These are phyloP conservation scores for Penicillium sp. DNA, from an alignment of 2,329 filamentous ascomycete species.

Conservation along the genomic window DNA sequence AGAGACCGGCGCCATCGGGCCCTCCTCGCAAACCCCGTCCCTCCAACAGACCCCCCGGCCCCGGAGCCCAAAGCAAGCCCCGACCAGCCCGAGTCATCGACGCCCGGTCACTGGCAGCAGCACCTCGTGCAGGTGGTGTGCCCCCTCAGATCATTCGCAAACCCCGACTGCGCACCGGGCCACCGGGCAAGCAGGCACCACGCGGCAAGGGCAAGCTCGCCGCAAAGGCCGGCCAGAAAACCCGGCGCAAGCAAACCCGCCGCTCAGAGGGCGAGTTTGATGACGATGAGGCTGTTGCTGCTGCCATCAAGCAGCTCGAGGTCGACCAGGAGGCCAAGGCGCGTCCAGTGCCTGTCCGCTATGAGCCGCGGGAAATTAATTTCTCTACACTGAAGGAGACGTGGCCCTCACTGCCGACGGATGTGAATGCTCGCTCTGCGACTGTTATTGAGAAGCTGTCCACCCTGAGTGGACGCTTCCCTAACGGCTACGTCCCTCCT, in stretches of 20 bases:
- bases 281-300: slow-evolving; percentile 24
- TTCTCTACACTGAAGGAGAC: slow-evolving; percentile 37
- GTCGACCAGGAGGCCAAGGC: slow-evolving; percentile 33
- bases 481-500: slow-evolving; percentile 38
- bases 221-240: slow-evolving; percentile 16
- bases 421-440: slow-evolving; percentile 28
- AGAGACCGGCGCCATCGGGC: slow-evolving; percentile 6
- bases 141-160: slow-evolving; percentile 35
- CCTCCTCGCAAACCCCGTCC: slow-evolving; percentile 21
- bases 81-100: slow-evolving; percentile 36
- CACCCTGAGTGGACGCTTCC: slow-evolving; percentile 35
- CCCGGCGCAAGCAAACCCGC: slow-evolving; percentile 13
- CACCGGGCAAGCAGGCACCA: slow-evolving; percentile 17
- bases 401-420: slow-evolving; percentile 43
- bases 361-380: slow-evolving; percentile 36
- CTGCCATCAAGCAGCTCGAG: slow-evolving; percentile 33
- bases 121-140: slow-evolving; percentile 29
- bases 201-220: slow-evolving; percentile 25
- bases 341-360: slow-evolving; percentile 35
- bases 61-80: slow-evolving; percentile 18
- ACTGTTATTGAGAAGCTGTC: slow-evolving; percentile 39
- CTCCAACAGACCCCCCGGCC: slow-evolving; percentile 15
- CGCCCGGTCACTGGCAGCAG: slow-evolving; percentile 40
- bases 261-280: slow-evolving; percentile 22
- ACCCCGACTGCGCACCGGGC: slow-evolving; percentile 27